Percentiles rank a stretch among this genome's conserved stretches.
These are phyloP conservation scores for Colletotrichum caudatum DNA, from an alignment of 2,329 filamentous ascomycete species.

Conservation along the genomic window DNA sequence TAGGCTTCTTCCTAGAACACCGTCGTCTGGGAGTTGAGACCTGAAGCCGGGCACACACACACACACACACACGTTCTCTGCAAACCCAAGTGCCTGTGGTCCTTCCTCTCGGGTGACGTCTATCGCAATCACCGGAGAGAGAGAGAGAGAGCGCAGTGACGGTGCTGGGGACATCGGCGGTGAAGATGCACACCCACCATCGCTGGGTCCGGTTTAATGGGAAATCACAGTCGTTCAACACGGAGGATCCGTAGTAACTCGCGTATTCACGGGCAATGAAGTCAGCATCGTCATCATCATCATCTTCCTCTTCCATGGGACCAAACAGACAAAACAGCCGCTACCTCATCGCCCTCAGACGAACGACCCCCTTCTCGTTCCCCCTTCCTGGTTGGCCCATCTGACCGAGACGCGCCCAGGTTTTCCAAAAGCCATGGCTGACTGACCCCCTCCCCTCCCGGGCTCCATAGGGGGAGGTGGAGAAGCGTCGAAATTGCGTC, in stretches of 20 bases:
- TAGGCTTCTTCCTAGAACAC: background rate
- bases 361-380: background rate
- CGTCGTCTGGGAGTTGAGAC: conserved; percentile 37
- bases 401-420: background rate
- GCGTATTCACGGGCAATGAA: background rate
- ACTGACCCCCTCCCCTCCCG: conserved; percentile 15
- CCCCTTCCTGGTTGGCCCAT: conserved; percentile 24
- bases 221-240: conserved; percentile 26
- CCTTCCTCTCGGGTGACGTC: background rate
- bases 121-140: background rate
- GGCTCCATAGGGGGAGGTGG: conserved; percentile 24
- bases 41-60: conserved; percentile 9
- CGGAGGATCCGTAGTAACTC: background rate
- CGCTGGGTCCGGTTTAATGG: background rate
- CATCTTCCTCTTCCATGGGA: background rate
- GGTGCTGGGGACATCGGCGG: background rate
- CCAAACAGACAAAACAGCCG: background rate
- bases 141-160: background rate
- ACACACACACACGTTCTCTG: background rate
- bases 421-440: background rate
- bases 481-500: conserved; percentile 34
- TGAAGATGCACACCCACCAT: too few species aligned
- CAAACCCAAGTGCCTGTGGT: background rate
- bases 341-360: background rate
- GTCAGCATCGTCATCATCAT: background rate